phyloP scores from a whole-genome alignment of 768 basidiomycete species.

The Xanthoconium stramineum region DNA sequence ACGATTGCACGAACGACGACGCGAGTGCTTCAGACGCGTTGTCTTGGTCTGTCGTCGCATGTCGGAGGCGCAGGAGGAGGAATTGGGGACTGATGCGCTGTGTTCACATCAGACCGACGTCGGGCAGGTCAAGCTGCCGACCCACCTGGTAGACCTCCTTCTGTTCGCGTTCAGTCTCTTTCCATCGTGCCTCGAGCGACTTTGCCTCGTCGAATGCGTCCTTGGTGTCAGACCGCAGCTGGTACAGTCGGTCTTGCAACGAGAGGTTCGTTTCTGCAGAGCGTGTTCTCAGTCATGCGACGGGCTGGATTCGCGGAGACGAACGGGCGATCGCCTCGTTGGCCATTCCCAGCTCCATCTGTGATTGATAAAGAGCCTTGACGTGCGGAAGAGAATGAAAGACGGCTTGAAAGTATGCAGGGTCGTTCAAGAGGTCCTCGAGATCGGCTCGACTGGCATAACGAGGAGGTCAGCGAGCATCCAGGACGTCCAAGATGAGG shows the following conservation, averaged over 20 bases:
- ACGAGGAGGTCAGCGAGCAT: conserved; percentile 8
- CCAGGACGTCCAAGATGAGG: background rate
- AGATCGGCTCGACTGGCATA: conserved; percentile 75
- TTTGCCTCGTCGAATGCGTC: conserved; percentile 88
- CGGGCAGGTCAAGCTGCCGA: conserved; percentile 2
- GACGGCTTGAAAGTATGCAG: conserved; percentile 80
- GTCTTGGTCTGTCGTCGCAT: conserved; percentile 88
- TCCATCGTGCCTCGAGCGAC: conserved; percentile 76
- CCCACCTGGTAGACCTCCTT: conserved; percentile 81
- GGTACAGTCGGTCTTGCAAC: conserved; percentile 72
- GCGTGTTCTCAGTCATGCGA: conserved; percentile 8
- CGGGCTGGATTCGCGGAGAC: conserved; percentile 28
- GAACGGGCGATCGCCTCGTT: conserved; percentile 85
- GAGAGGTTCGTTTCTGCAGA: conserved; percentile 68
- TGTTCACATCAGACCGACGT: conserved; percentile 7
- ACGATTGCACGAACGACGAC: conserved; percentile 73
- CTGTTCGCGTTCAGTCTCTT: conserved; percentile 85
- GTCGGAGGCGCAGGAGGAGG: conserved; percentile 80
- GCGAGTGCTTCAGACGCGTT: conserved; percentile 84
- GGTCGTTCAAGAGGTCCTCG: conserved; percentile 84
- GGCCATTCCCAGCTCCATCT: conserved; percentile 75
- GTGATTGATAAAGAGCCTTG: conserved; percentile 68
- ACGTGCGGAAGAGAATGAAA: conserved; percentile 78
- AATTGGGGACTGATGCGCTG: conserved; percentile 87
- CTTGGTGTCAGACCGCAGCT: conserved; percentile 77